Evolutionary conservation across 768 basidiomycete genomes (phyloP).

Genomic region (Podaxis mareebaensis): DNA sequence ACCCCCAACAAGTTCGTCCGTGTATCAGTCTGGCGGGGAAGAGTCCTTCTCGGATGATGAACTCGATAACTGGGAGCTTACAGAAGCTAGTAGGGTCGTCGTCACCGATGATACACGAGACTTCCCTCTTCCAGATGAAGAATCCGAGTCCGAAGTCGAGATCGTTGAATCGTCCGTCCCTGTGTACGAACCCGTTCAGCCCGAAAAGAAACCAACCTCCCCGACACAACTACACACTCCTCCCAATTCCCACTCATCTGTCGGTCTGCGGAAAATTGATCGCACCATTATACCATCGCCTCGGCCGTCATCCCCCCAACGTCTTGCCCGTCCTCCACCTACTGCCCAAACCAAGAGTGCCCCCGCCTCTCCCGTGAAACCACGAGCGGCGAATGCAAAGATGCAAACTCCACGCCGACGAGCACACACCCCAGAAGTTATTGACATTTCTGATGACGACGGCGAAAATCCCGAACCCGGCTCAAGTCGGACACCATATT

Average conservation of each 20-base stretch:
- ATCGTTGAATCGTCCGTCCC: slow-evolving; percentile 25
- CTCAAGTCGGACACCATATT: neutral
- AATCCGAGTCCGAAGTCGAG: slow-evolving; percentile 30
- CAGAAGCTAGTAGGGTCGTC: slow-evolving; percentile 42
- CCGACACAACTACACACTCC: slow-evolving; percentile 39
- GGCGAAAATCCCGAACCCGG: neutral
- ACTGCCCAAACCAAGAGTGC: neutral
- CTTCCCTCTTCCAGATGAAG: slow-evolving; percentile 7
- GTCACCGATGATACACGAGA: slow-evolving; percentile 22
- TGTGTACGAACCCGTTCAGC: neutral
- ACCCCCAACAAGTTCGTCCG: neutral
- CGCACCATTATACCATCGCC: neutral
- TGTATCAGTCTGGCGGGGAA: slow-evolving; percentile 7
- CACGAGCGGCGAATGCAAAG: neutral
- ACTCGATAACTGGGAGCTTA: slow-evolving; percentile 35
- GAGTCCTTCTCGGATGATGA: slow-evolving; percentile 46
- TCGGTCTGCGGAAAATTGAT: neutral
- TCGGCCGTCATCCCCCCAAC: neutral
- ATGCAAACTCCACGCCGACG: neutral
- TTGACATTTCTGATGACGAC: slow-evolving; percentile 6
- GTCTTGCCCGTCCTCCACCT: neutral
- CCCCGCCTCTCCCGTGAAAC: neutral
- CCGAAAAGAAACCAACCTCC: neutral
- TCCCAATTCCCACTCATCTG: slow-evolving; percentile 31
- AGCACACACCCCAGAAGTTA: slow-evolving; percentile 7